phyloP scores from a whole-genome alignment of 257 asterid species.

The Cordia subcordata region DNA sequence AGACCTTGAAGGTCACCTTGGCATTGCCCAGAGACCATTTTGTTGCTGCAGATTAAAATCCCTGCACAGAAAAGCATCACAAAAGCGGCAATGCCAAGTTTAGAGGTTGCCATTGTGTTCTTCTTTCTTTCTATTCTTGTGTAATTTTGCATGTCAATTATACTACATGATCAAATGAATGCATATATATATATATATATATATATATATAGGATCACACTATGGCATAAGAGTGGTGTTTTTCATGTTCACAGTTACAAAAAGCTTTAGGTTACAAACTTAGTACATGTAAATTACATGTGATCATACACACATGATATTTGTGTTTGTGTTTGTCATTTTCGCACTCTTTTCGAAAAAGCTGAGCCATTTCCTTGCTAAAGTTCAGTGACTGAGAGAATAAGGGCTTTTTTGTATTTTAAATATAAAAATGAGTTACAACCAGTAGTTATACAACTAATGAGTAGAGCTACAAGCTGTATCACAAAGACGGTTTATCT shows the following conservation, averaged over 20 bases:
- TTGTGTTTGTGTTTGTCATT: neutral
- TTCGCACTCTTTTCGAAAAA: neutral
- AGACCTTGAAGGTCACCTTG: slow-evolving; percentile 55
- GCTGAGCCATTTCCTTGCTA: too few species aligned
- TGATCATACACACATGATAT: neutral
- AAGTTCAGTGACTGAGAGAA: too few species aligned
- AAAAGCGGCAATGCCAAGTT: neutral
- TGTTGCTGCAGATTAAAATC: slow-evolving; percentile 9
- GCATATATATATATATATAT: too few species aligned
- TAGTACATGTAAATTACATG: neutral
- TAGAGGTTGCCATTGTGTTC: neutral
- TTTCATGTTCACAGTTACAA: neutral
- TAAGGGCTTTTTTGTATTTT: too few species aligned
- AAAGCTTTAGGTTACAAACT: neutral
- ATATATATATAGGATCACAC: neutral
- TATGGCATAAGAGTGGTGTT: neutral
- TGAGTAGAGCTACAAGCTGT: too few species aligned
- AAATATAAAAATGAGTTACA: too few species aligned
- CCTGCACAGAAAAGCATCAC: neutral
- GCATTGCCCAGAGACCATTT: slow-evolving; percentile 45
- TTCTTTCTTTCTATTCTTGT: neutral
- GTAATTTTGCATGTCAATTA: too few species aligned
- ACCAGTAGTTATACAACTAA: too few species aligned
- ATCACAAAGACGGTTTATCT: too few species aligned
- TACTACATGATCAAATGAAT: neutral